These are phyloP conservation scores for Volutella citrinella DNA, from an alignment of 2,329 filamentous ascomycete species.

Conservation along the genomic window DNA sequence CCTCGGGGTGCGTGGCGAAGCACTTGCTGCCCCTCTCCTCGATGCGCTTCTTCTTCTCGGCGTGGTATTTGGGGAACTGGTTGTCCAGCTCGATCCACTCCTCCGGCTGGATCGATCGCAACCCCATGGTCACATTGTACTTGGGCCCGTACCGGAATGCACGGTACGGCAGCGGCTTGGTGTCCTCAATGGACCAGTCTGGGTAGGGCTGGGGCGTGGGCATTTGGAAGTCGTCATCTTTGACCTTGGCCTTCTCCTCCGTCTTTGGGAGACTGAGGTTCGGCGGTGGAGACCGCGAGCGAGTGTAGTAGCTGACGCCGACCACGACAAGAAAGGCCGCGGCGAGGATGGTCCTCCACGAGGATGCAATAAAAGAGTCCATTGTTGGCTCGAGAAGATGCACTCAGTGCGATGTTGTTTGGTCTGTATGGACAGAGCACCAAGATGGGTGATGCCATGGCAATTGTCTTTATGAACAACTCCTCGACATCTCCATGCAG, in stretches of 20 bases:
- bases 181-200: slow-evolving; percentile 65
- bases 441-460: too few species aligned
- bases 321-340: too few species aligned
- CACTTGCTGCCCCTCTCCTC: slow-evolving; percentile 64
- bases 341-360: too few species aligned
- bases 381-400: too few species aligned
- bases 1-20: slow-evolving; percentile 65
- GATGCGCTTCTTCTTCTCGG: slow-evolving; percentile 67
- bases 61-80: slow-evolving; percentile 70
- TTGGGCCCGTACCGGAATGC: slow-evolving; percentile 76
- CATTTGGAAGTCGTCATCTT: slow-evolving; percentile 46
- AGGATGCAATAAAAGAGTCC: too few species aligned
- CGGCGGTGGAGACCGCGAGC: too few species aligned
- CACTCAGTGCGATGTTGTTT: too few species aligned
- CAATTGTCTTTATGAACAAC: too few species aligned
- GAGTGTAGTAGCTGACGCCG: too few species aligned
- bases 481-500: too few species aligned
- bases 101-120: slow-evolving; percentile 65
- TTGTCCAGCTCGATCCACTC: slow-evolving; percentile 88
- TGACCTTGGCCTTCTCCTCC: slow-evolving; percentile 4
- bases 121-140: slow-evolving; percentile 74
- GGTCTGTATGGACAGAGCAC: too few species aligned
- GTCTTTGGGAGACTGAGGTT: too few species aligned
- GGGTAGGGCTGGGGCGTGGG: slow-evolving; percentile 61
- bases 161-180: slow-evolving; percentile 72